A percentile compares a stretch with the other conserved stretches of the same genome.
Conservation (phyloP, 2,329 filamentous ascomycete species). For the Ampelomyces quisqualis region DNA sequence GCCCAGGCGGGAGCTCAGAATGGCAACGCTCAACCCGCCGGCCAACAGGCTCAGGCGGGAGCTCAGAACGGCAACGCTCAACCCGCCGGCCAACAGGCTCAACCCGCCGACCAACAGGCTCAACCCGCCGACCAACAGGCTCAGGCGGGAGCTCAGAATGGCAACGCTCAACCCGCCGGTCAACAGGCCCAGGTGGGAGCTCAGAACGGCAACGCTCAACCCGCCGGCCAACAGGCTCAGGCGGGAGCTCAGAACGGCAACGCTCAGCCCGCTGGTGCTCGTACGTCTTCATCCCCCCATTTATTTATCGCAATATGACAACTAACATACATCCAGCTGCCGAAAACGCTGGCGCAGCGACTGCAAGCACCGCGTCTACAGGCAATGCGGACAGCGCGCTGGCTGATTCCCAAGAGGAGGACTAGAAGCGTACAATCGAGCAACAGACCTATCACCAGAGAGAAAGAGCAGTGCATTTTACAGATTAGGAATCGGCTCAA, state of each 20-base stretch:
- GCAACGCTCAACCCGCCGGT: not conserved
- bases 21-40: no score
- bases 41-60: no score
- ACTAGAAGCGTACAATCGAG: no score
- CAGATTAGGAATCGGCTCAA: no score
- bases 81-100: no score
- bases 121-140: no score
- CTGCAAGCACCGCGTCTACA: conserved; percentile 1
- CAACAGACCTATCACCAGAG: no score
- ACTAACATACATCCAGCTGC: conserved; percentile 1
- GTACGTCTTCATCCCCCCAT: not conserved
- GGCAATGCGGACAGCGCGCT: conserved; percentile 13
- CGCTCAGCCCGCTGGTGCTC: not conserved
- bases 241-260: conserved; percentile 5
- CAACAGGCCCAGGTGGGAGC: conserved; percentile 1
- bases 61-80: no score
- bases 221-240: conserved; percentile 3
- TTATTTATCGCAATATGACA: not conserved
- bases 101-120: no score
- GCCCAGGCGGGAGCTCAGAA: no score
- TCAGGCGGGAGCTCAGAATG: not conserved
- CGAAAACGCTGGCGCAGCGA: conserved; percentile 4
- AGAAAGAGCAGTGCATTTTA: no score
- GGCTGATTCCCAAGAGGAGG: conserved; percentile 18
- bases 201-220: conserved; percentile 4